Conservation (phyloP, 306 rosid genomes). For the Datisca glomerata region DNA sequence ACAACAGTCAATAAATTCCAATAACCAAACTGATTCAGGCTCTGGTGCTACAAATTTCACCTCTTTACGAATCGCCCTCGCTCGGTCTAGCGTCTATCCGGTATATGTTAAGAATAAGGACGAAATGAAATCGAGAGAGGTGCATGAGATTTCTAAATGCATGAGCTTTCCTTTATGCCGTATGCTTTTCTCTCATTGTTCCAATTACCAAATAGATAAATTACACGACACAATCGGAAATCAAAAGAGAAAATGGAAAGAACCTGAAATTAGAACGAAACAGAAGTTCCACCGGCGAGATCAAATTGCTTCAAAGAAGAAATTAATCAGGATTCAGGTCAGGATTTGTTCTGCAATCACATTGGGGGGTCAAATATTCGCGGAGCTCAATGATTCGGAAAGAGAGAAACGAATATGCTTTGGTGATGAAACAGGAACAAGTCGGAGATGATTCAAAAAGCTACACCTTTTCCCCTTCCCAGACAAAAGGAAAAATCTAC, state of each 20-base stretch:
- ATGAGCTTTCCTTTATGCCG: neutral
- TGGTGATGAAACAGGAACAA: slow-evolving; percentile 17
- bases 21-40: too few species aligned
- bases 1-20: neutral
- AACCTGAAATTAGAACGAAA: slow-evolving; percentile 23
- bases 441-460: slow-evolving; percentile 18
- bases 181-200: neutral
- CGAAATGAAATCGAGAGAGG: too few species aligned
- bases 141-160: too few species aligned
- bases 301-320: slow-evolving; percentile 6
- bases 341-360: slow-evolving; percentile 5
- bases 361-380: neutral
- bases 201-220: too few species aligned
- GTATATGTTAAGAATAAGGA: too few species aligned
- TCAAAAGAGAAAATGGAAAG: neutral
- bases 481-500: slow-evolving; percentile 16
- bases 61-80: too few species aligned
- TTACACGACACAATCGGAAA: too few species aligned
- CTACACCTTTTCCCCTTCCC: neutral
- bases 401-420: slow-evolving; percentile 34
- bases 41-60: neutral
- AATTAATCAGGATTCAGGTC: too few species aligned
- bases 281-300: slow-evolving; percentile 10
- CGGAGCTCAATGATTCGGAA: neutral
- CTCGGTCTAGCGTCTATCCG: too few species aligned